Evolutionary conservation across 2,329 filamentous ascomycete species (phyloP).

Genomic region (Escovopsis sp.): DNA sequence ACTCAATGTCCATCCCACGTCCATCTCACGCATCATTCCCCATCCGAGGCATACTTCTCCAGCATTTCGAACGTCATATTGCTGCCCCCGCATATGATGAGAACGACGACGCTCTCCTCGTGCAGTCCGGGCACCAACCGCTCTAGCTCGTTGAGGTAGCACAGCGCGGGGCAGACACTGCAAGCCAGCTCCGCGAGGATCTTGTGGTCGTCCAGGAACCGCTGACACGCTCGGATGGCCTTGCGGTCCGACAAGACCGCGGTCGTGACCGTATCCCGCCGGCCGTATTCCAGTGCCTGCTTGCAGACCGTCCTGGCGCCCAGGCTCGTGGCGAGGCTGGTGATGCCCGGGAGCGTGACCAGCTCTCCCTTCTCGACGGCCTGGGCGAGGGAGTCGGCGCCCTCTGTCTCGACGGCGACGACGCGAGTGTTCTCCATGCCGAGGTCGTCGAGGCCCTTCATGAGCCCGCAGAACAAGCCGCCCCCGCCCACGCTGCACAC

Average conservation of each 20-base stretch:
- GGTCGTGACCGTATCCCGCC: slow-evolving; percentile 13
- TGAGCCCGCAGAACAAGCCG: slow-evolving; percentile 60
- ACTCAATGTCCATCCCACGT: too few species aligned
- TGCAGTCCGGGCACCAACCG: slow-evolving; percentile 11
- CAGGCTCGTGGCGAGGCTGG: slow-evolving; percentile 55
- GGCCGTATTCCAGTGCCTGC: slow-evolving; percentile 18
- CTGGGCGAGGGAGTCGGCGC: slow-evolving; percentile 50
- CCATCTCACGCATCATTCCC: not conserved
- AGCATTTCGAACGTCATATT: slow-evolving; percentile 19
- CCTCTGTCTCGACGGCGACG: slow-evolving; percentile 58
- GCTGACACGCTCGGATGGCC: slow-evolving; percentile 13
- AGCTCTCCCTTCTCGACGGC: slow-evolving; percentile 38
- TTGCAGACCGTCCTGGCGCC: slow-evolving; percentile 53
- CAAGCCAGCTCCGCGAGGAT: slow-evolving; percentile 18
- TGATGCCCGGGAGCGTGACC: slow-evolving; percentile 53
- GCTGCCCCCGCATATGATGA: slow-evolving; percentile 18
- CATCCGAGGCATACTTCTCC: slow-evolving; percentile 4
- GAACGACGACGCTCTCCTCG: slow-evolving; percentile 14
- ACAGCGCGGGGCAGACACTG: slow-evolving; percentile 15
- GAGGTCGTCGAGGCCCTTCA: slow-evolving; percentile 40
- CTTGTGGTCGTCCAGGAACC: slow-evolving; percentile 16
- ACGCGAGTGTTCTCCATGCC: slow-evolving; percentile 26
- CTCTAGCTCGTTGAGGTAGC: slow-evolving; percentile 12
- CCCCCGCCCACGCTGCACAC: slow-evolving; percentile 70
- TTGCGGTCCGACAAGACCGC: slow-evolving; percentile 15